Evolutionary conservation across 1,284 basidiomycete genomes (phyloP), one percentile per base, ranked within the genome.

Genomic region (Leccinum brunneo-olivaceum): DNA sequence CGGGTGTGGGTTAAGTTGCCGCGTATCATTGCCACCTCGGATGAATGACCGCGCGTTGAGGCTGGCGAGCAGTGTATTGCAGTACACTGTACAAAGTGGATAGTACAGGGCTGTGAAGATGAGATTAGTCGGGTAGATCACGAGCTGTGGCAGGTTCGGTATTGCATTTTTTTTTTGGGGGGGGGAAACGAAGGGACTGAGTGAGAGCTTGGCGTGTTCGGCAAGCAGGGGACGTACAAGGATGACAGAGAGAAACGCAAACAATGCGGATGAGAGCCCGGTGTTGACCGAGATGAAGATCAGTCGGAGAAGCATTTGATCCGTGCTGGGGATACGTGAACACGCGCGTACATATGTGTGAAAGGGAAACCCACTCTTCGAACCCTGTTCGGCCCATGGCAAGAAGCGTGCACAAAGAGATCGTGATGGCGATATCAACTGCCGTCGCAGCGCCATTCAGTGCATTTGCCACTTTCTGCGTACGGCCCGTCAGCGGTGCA

Each of bases 61-160:
- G 41, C 51, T 67, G 28, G 53, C 60, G 21, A 67, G 54, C 2
- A 66, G 39, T 20, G 60, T 63, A 45, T 61, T 64, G 36, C 59
- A 54, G 38, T 66, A 64, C 23, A 65, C 50, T 27, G 61, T 53
- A 37, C 62, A 61, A 21, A 65, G 45, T 10, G 65, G 60, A 25
- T 52, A 57, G 29, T 56, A 62, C 18, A 58, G 19, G 9, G 60
- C 53, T n/a, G 45, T 45, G 46, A 53, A 56, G 30, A 55, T 48
- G 39, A 61, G 51, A 29, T 54, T 32, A 19, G 43, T 40, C 1
- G 64, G 61, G 29, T 53, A 57, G 27, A 56, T 28, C 25, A 52
- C 54, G 3, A 56, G 46, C 55, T 39, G 42, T 7, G 16, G 5
- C 2, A 32, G 1, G 16, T 9, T 9, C n/a, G n/a, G n/a, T n/a